Conservation (phyloP, 1,284 basidiomycete species). For the Gomphus sp. region DNA sequence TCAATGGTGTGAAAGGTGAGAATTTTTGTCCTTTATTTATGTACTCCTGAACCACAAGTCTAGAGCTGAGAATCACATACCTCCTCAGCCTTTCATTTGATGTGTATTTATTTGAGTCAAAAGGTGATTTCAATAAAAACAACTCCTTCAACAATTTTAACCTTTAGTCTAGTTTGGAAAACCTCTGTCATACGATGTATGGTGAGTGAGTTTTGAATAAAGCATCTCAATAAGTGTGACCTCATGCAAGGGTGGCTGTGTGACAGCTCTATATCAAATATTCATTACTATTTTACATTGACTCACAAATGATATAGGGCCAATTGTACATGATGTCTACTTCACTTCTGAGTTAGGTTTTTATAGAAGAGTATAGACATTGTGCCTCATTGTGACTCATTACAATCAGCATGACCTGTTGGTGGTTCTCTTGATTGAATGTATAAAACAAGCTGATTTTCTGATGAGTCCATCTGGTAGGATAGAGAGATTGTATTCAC, state of each 20-base stretch:
- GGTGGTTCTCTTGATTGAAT: conserved; percentile 23
- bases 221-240: background rate
- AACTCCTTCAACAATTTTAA: background rate
- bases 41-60: too few relatives aligned
- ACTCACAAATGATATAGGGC: conserved; percentile 32
- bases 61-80: too few relatives aligned
- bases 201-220: conserved; percentile 30
- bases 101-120: conserved; percentile 88
- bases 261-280: conserved; percentile 55
- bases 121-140: conserved; percentile 40
- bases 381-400: conserved; percentile 58
- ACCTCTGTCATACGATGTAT: conserved; percentile 41
- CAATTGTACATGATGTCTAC: conserved; percentile 41
- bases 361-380: conserved; percentile 29
- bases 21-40: too few relatives aligned
- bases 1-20: too few relatives aligned
- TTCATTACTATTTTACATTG: background rate
- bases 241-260: conserved; percentile 53
- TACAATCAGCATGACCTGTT: conserved; percentile 66
- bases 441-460: conserved; percentile 3
- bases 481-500: conserved; percentile 18
- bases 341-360: background rate
- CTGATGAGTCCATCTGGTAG: conserved; percentile 62
- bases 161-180: conserved; percentile 25
- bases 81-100: too few relatives aligned